Evolutionary conservation across 2,329 filamentous ascomycete species (phyloP), one percentile per base, ranked within the genome.

Genomic region (Dactylella cylindrospora): DNA sequence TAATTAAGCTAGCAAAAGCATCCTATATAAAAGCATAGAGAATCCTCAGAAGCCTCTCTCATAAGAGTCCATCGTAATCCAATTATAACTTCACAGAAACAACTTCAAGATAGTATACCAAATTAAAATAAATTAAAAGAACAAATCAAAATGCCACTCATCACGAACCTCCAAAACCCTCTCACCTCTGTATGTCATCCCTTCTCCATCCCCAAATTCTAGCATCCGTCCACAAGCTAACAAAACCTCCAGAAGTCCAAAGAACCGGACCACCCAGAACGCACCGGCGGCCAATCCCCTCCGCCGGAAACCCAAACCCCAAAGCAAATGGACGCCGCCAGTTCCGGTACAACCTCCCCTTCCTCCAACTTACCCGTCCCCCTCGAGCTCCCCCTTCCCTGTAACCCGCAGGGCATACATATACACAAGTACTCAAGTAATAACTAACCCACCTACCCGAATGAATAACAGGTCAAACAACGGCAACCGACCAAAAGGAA

Each of bases 121-220:
- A 45, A 22, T 29, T 41, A 9, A 39, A 38, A 40, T 47, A 39
- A 19, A 28, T 7, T 29, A 35, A 46, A 23, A 32, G 8, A 7
- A 15, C 19, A 33, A 23, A 41, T 5, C 28, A 47, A 55, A 36
- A 62, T 62, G 57, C 57, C 57, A 12, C 43, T 62, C n/a, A 38
- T 62, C 38, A 62, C 57, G 7, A 54, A 36, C 43, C 43, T 62
- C 29, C 57, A 62, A 26, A 62, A 62, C 38, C 57, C 57, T n/a
- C 57, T 62, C 7, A 62, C 57, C 35, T 35, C 41, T 5, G 50
- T 40, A 22, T 23, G 55, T 49, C 40, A 8, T 13, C 5, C n/a
- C 35, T 3, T 9, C 7, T 25, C 22, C 13, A 10, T 6, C 22
- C 9, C 32, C n/a, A 12, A 15, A 15, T 3, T 39, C 5, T 39